Conservation (phyloP, 768 basidiomycete species). For the Panaeolus papilionaceus region DNA sequence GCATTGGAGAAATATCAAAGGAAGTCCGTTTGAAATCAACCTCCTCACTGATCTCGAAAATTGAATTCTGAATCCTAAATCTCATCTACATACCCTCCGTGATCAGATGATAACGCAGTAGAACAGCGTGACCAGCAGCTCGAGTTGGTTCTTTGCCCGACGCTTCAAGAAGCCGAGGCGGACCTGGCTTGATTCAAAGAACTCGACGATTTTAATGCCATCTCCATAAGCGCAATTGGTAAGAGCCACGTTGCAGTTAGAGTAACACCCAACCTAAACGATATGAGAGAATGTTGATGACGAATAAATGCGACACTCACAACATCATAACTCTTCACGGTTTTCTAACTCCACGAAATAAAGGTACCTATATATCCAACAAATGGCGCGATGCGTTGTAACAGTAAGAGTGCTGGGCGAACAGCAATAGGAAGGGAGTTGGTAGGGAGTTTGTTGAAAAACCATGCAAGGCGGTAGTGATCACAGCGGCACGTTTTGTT, state of each 20-base stretch:
- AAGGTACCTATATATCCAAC: constrained; percentile 79
- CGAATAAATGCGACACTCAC: constrained; percentile 44
- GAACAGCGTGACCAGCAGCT: no score
- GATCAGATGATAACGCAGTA: no score
- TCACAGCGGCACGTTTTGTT: constrained; percentile 71
- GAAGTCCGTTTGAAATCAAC: no score
- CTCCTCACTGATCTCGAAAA: no score
- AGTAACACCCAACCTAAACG: constrained; percentile 71
- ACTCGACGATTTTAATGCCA: no score
- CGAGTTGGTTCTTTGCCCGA: no score
- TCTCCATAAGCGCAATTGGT: constrained; percentile 77
- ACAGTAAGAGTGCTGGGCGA: constrained; percentile 60
- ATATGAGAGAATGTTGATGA: not conserved
- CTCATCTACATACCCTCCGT: no score
- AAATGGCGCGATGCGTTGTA: constrained; percentile 70
- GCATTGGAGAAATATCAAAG: no score
- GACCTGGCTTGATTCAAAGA: no score
- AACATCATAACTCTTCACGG: constrained; percentile 74
- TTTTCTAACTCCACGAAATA: constrained; percentile 82
- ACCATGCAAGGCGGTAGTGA: constrained; percentile 79
- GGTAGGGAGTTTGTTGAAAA: constrained; percentile 70
- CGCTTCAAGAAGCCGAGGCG: no score
- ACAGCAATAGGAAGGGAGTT: constrained; percentile 62
- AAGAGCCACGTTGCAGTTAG: constrained; percentile 84
- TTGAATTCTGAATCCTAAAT: no score